These are phyloP conservation scores for Leccinum ochraceum DNA, from an alignment of 768 basidiomycete genomes.

Conservation along the genomic window DNA sequence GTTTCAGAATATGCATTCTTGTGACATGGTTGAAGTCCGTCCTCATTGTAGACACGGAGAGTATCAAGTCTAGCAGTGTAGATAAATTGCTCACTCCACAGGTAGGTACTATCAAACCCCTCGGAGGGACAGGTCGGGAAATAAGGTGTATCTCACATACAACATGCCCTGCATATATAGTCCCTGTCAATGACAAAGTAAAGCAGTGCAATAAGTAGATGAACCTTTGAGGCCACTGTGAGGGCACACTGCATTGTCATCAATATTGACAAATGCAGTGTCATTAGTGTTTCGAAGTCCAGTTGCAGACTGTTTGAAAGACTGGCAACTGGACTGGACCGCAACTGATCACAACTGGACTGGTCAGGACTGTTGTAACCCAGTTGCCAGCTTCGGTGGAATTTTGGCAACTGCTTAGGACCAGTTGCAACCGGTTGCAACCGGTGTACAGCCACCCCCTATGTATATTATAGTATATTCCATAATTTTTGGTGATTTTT, in stretches of 20 bases:
- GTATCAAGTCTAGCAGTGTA: conserved; percentile 31
- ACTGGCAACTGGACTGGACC: too few relatives aligned
- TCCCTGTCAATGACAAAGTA: not conserved
- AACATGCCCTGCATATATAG: not conserved
- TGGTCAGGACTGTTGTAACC: too few relatives aligned
- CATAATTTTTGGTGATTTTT: too few relatives aligned
- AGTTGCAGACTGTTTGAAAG: too few relatives aligned
- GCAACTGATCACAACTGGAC: too few relatives aligned
- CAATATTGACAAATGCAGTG: conserved; percentile 18
- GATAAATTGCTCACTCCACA: conserved; percentile 12
- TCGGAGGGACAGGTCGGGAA: conserved; percentile 11
- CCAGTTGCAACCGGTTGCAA: too few relatives aligned
- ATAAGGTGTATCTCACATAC: conserved; percentile 17
- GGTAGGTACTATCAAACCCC: not conserved
- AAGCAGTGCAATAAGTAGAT: not conserved
- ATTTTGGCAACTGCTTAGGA: too few relatives aligned
- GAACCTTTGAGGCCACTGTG: not conserved
- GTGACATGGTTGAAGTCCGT: conserved; percentile 19
- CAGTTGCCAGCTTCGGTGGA: too few relatives aligned
- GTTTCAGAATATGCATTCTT: conserved; percentile 25
- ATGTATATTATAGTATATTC: too few relatives aligned
- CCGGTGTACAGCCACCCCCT: too few relatives aligned
- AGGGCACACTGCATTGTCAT: not conserved
- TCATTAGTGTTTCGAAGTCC: too few relatives aligned
- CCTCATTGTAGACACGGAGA: conserved; percentile 12